These are phyloP conservation scores for Aspergillus indologenus DNA, from an alignment of 495 filamentous ascomycete genomes.

Conservation along the genomic window DNA sequence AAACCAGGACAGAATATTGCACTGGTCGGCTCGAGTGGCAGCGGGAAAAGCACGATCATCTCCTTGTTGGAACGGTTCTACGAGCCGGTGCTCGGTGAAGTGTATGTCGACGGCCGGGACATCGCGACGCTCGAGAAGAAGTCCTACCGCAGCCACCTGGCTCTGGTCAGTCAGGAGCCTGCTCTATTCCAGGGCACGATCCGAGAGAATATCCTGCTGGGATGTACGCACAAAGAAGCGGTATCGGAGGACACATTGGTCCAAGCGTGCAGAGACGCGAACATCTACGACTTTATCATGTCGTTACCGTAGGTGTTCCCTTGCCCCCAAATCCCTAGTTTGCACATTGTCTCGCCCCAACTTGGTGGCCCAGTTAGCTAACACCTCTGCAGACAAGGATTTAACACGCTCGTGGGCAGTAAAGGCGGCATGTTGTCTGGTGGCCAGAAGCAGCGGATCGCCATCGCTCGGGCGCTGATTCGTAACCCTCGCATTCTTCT, in stretches of 20 bases:
- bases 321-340: not conserved
- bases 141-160: conserved; percentile 70
- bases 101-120: conserved; percentile 71
- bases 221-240: conserved; percentile 49
- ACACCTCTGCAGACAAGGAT: conserved; percentile 55
- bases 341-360: conserved; percentile 9
- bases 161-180: conserved; percentile 82
- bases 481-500: conserved; percentile 68
- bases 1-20: conserved; percentile 75
- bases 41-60: conserved; percentile 80
- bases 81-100: conserved; percentile 64
- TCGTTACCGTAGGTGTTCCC: conserved; percentile 49
- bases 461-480: conserved; percentile 72
- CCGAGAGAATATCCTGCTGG: conserved; percentile 76
- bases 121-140: conserved; percentile 69
- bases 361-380: conserved; percentile 5
- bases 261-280: conserved; percentile 79
- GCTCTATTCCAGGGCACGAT: conserved; percentile 83
- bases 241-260: conserved; percentile 64
- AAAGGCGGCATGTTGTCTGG: conserved; percentile 77
- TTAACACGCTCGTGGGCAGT: conserved; percentile 69
- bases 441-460: conserved; percentile 81
- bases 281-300: conserved; percentile 88
- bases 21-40: conserved; percentile 75
- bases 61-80: conserved; percentile 81